phyloP scores from a whole-genome alignment of 331 rosid genomes.

The Saraca asoca region DNA sequence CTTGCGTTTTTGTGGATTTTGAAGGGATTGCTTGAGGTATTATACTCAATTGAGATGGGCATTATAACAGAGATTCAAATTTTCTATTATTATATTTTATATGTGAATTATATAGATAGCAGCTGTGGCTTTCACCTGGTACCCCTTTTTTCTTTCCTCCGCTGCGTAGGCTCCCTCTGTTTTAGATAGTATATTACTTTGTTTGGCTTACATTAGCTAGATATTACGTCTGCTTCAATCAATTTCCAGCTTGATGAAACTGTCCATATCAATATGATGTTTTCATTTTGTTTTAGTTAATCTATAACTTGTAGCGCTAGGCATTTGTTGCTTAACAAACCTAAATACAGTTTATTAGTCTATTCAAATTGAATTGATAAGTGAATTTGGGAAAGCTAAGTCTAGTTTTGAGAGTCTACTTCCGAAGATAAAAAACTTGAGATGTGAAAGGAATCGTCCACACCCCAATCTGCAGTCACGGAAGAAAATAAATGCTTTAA shows the following conservation, averaged over 20 bases:
- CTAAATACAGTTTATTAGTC: too few relatives aligned
- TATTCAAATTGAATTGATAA: too few relatives aligned
- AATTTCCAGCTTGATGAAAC: neutral
- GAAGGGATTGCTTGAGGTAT: constrained; percentile 88
- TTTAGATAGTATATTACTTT: neutral
- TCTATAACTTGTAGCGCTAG: neutral
- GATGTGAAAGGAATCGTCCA: neutral
- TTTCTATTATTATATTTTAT: neutral
- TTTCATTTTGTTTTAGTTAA: too few relatives aligned
- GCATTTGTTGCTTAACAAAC: neutral
- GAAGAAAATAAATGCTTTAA: neutral
- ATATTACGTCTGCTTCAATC: neutral
- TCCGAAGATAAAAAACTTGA: neutral
- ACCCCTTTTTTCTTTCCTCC: neutral
- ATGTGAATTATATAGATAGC: neutral
- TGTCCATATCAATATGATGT: neutral
- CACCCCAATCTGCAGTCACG: neutral
- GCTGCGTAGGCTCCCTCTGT: neutral
- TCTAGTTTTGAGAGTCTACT: neutral
- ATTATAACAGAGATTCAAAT: neutral
- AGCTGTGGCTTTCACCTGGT: neutral
- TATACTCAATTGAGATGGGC: constrained; percentile 5
- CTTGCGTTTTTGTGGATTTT: constrained; percentile 70
- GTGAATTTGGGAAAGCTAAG: neutral
- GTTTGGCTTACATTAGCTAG: neutral